Conservation (phyloP, 2,329 filamentous ascomycete genomes). For the Ophiostoma ips region DNA sequence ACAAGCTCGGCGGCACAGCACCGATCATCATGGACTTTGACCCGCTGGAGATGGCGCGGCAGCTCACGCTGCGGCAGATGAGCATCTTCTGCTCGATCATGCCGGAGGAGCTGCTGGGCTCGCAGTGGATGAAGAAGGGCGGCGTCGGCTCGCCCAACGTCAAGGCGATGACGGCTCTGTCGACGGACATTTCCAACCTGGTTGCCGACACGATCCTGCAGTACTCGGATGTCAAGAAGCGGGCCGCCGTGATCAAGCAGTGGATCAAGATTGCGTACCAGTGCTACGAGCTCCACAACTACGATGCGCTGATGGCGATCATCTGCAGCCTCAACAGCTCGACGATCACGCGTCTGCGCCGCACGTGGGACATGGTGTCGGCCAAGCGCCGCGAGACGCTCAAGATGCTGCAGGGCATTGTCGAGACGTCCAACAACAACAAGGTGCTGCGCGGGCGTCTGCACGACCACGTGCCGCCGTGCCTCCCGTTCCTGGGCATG, state of each 20-base stretch:
- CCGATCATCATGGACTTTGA: slow-evolving; percentile 84
- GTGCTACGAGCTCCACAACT: slow-evolving; percentile 84
- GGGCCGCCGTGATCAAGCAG: slow-evolving; percentile 82
- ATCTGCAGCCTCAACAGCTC: slow-evolving; percentile 89
- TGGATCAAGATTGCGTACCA: slow-evolving; percentile 92
- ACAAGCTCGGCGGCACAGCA: slow-evolving; percentile 51
- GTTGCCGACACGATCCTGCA: slow-evolving; percentile 87
- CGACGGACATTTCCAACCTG: slow-evolving; percentile 82
- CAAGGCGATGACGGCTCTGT: slow-evolving; percentile 82
- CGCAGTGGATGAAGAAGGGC: slow-evolving; percentile 86
- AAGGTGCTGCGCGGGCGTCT: slow-evolving; percentile 71
- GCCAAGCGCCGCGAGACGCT: slow-evolving; percentile 69
- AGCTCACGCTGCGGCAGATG: slow-evolving; percentile 87
- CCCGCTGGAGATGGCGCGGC: slow-evolving; percentile 75
- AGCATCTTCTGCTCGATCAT: slow-evolving; percentile 81
- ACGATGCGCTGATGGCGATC: slow-evolving; percentile 93
- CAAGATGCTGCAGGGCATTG: slow-evolving; percentile 65
- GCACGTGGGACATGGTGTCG: slow-evolving; percentile 84
- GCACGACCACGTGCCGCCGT: slow-evolving; percentile 77
- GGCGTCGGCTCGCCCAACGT: slow-evolving; percentile 74
- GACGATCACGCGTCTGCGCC: slow-evolving; percentile 73
- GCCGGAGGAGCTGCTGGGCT: slow-evolving; percentile 79
- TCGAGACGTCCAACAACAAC: slow-evolving; percentile 85
- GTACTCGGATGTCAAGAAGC: slow-evolving; percentile 81
- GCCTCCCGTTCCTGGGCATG: slow-evolving; percentile 88